Percentiles rank a stretch among this genome's conserved stretches.
phyloP scores from a whole-genome alignment of 768 basidiomycete species.

The Austroboletus eburneus region DNA sequence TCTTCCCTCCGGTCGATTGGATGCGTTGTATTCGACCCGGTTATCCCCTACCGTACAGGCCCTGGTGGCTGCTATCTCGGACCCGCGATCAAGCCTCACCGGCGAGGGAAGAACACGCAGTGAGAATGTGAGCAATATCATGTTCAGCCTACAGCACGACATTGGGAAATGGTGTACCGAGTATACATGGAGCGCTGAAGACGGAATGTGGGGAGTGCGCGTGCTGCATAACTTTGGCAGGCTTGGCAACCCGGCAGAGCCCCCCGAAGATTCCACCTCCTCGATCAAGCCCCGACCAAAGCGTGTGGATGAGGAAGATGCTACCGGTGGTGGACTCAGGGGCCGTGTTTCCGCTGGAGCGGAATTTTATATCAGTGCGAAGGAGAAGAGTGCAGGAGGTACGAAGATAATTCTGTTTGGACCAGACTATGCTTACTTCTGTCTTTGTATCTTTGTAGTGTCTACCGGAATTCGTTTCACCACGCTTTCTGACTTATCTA shows the following conservation, averaged over 20 bases:
- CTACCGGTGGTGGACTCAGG: conserved; percentile 84
- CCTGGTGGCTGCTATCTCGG: conserved; percentile 82
- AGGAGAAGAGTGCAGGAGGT: conserved; percentile 92
- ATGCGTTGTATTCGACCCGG: conserved; percentile 85
- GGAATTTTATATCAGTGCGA: conserved; percentile 90
- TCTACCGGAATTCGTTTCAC: conserved; percentile 94
- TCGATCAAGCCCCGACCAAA: conserved; percentile 42
- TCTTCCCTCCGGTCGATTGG: conserved; percentile 82
- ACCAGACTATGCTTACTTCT: conserved; percentile 1
- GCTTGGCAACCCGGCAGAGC: conserved; percentile 39
- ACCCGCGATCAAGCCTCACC: conserved; percentile 52
- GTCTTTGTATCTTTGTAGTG: conserved; percentile 44
- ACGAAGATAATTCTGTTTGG: neutral
- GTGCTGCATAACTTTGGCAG: conserved; percentile 91
- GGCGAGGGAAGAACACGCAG: conserved; percentile 39
- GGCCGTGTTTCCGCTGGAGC: conserved; percentile 91
- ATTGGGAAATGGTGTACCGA: conserved; percentile 90
- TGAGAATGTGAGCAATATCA: conserved; percentile 58
- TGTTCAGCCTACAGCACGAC: conserved; percentile 89
- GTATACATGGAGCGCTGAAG: conserved; percentile 91
- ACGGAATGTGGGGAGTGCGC: conserved; percentile 88
- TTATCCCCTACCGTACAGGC: conserved; percentile 75
- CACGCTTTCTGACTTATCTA: conserved; percentile 78
- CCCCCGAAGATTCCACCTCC: conserved; percentile 31
- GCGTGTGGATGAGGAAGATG: conserved; percentile 93